Base-by-base conservation (phyloP, 495 filamentous ascomycete species). In the Daldinia concentrica region DNA sequence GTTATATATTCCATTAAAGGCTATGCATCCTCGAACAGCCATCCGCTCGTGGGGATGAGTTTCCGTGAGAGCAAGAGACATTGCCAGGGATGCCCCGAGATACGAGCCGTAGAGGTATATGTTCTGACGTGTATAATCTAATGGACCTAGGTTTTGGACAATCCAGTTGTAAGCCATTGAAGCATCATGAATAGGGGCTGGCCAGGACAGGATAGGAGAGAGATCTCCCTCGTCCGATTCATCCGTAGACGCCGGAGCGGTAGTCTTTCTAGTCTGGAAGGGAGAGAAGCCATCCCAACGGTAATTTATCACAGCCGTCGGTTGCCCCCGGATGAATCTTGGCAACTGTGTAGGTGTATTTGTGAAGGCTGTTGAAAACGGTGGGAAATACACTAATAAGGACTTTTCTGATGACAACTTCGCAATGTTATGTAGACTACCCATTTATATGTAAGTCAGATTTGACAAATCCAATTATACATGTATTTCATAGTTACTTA, bases 1-100 rank as follows among this genome's bases (percentile, higher is more conserved):
- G 72, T 87, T 81, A 69, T 83, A 86, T 43, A 88, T 81, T 30
- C 83, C 85, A 59, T 87, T 85, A 66, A 81, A 80, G 2, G 81
- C 77, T 12, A 83, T 76, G 4, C 85, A 74, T 24, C 84, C 86
- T 30, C 81, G 81, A 39, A 86, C 66, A 15, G 74, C 77, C 72
- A 84, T 82, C 43, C 55, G 58, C 12, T 54, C 66, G 58, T 71
- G 73, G 39, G 68, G 68, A 39, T 78, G 75, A 2, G 81, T 74
- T 66, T 87, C 83, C 17, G 84, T 87, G 12, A 88, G 64, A 15
- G 85, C 79, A 1, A 88, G 79, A 14, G 79, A 78, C 26, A 78
- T 80, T 36, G 82, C 86, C 3, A 88, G 75, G 7, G 80, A 75
- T 30, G 83, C 86, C 27, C 86, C 83, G 0, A 87, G 79, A 66